Evolutionary conservation across 2,329 filamentous ascomycete genomes (phyloP).

Genomic region (Sclerotinia minor): DNA sequence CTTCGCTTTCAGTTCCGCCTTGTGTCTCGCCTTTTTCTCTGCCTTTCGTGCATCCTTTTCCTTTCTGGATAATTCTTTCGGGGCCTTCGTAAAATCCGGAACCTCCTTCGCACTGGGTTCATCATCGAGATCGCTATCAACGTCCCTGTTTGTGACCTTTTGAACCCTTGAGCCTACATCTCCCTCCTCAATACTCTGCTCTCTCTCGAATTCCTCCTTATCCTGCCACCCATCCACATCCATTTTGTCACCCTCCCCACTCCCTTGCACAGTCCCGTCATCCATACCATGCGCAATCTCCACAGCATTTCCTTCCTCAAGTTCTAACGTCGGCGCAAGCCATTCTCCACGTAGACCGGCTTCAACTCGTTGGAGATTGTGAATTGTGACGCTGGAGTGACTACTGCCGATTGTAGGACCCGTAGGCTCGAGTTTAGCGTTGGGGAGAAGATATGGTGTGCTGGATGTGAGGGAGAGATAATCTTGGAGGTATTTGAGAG

Average conservation of each 20-base stretch:
- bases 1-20: constrained; percentile 61
- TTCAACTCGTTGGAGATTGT: constrained; percentile 54
- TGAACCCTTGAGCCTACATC: constrained; percentile 30
- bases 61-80: constrained; percentile 39
- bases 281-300: constrained; percentile 36
- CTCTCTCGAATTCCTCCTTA: constrained; percentile 42
- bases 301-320: constrained; percentile 36
- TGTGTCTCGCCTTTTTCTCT: constrained; percentile 48
- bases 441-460: constrained; percentile 40
- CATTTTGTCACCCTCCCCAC: constrained; percentile 34
- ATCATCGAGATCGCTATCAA: constrained; percentile 46
- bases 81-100: constrained; percentile 34
- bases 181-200: constrained; percentile 40
- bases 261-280: constrained; percentile 32
- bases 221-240: constrained; percentile 42
- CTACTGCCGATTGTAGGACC: constrained; percentile 38
- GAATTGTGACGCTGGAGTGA: constrained; percentile 47
- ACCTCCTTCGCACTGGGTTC: constrained; percentile 26
- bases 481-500: constrained; percentile 38
- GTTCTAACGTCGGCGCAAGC: constrained; percentile 46
- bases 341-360: constrained; percentile 53
- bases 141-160: constrained; percentile 34
- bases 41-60: constrained; percentile 44
- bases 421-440: constrained; percentile 40
- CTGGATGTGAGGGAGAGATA: constrained; percentile 38